A percentile compares a stretch with the other conserved stretches of the same genome.
Conservation (phyloP, 768 basidiomycete genomes). For the Lactarius quietus region DNA sequence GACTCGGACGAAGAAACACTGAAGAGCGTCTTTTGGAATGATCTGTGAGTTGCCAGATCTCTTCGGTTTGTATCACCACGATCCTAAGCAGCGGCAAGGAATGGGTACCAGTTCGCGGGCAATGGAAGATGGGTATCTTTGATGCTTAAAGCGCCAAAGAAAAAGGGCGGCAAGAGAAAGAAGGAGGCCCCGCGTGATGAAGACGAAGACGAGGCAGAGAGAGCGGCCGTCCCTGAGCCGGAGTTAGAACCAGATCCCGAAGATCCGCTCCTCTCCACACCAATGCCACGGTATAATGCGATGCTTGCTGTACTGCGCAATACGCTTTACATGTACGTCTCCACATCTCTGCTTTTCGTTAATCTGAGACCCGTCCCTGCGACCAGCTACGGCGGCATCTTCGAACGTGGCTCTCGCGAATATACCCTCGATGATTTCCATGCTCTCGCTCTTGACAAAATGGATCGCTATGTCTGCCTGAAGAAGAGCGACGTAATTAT, state of each 20-base stretch:
- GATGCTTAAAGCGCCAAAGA: slow-evolving; percentile 63
- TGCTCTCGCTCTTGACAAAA: slow-evolving; percentile 74
- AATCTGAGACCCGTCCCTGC: background rate
- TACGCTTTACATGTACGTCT: slow-evolving; percentile 76
- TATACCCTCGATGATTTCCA: slow-evolving; percentile 91
- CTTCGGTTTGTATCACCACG: background rate
- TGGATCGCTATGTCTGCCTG: slow-evolving; percentile 73
- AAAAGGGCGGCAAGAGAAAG: slow-evolving; percentile 41
- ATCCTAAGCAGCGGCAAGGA: slow-evolving; percentile 40
- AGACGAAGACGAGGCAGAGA: slow-evolving; percentile 30
- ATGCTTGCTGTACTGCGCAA: slow-evolving; percentile 85
- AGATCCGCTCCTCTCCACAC: slow-evolving; percentile 61
- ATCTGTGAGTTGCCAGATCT: slow-evolving; percentile 56
- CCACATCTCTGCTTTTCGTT: background rate
- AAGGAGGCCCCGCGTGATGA: slow-evolving; percentile 27
- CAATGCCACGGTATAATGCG: slow-evolving; percentile 76
- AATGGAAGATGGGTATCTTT: slow-evolving; percentile 79
- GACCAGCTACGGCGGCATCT: slow-evolving; percentile 84
- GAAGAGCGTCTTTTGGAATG: slow-evolving; percentile 85
- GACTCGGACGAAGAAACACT: slow-evolving; percentile 81
- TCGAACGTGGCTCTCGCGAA: slow-evolving; percentile 76
- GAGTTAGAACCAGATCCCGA: slow-evolving; percentile 54
- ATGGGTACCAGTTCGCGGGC: slow-evolving; percentile 69
- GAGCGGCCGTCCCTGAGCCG: slow-evolving; percentile 33
- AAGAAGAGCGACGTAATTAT: slow-evolving; percentile 63